Base-by-base conservation (phyloP, 1,139 yeast genomes). In the Suhomyces kunorum region DNA sequence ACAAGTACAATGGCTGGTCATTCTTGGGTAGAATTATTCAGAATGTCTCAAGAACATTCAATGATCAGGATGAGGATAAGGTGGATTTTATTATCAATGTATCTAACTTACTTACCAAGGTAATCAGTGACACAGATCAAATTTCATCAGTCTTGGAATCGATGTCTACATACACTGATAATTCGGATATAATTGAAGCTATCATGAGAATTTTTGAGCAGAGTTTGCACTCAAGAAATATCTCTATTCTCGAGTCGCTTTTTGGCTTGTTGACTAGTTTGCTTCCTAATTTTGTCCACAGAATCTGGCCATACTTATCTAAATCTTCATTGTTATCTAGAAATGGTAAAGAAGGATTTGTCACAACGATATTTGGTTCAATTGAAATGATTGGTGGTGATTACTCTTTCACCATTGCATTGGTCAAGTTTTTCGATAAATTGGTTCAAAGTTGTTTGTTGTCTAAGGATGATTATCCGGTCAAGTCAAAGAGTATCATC, bases 1-100 rank as follows among this genome's bases (percentile, higher is more conserved):
- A 84, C 57, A 73, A 76, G 5, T 88, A 82, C 55, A 86, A 82
- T 56, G 98, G 97, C 0, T 88, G 97, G 96, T 78, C 94, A 0
- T 67, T 86, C 30, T 53, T 90, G 25, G 97, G 97, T 1, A 74
- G 95, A 50, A 66, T 87, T 0, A 60, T 90, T 22, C 90, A 85
- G 49, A 84, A 83, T 49, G 58, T 83, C 7, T 68, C 81, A 24
- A 66, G 65, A 35, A 54, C 62, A 6, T 69, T 66, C 46, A 63
- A 72, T 38, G 49, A 61, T 12, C 49, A 61, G 4, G 68, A 71
- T 28, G 46, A 50, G 0, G 69, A 65, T 22, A 70, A 73, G 44
- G 54, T 64, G 36, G 64, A 63, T 9, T 45, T 72, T 7, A 65
- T 78, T 9, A 51, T 74, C 8, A 78, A 79, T 25, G 76, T 82